A percentile compares a stretch with the other conserved stretches of the same genome.
Evolutionary conservation across 768 basidiomycete genomes (phyloP).

Genomic region (Suillus subalutaceus): DNA sequence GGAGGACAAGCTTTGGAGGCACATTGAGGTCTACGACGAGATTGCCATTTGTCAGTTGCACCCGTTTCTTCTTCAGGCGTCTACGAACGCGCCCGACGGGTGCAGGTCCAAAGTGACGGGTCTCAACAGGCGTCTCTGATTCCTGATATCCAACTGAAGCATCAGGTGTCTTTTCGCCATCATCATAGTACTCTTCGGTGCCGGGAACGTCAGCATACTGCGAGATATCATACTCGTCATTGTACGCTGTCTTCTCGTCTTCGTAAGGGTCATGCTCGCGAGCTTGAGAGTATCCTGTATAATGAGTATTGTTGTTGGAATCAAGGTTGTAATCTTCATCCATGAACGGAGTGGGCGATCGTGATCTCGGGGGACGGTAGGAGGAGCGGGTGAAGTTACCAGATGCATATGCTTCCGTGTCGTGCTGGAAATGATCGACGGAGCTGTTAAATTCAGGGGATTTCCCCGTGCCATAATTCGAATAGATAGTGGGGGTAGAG

Average conservation of each 20-base stretch:
- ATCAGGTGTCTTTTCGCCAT: conserved; percentile 28
- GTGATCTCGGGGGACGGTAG: conserved; percentile 59
- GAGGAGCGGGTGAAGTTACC: conserved; percentile 55
- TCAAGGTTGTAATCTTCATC: conserved; percentile 72
- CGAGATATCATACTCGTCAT: conserved; percentile 35
- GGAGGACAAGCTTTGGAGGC: conserved; percentile 81
- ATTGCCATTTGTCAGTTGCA: conserved; percentile 86
- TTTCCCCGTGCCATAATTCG: conserved; percentile 19
- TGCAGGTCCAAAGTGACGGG: conserved; percentile 87
- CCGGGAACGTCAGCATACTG: conserved; percentile 30
- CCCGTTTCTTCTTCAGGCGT: conserved; percentile 78
- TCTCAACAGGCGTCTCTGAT: conserved; percentile 59
- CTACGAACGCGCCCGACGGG: conserved; percentile 78
- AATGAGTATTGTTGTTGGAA: conserved; percentile 57
- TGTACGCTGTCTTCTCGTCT: conserved; percentile 28
- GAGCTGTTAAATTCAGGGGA: conserved; percentile 36
- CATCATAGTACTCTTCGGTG: conserved; percentile 21
- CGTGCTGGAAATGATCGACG: conserved; percentile 64
- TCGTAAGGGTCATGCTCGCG: conserved; percentile 13
- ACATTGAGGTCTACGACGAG: conserved; percentile 84
- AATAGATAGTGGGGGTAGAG: conserved; percentile 17
- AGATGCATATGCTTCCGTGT: conserved; percentile 71
- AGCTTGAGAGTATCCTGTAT: conserved; percentile 44
- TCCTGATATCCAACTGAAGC: conserved; percentile 37
- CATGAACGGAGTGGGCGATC: conserved; percentile 78